Conservation (phyloP, 441 rosid genomes). For the Adansonia madagascariensis region DNA sequence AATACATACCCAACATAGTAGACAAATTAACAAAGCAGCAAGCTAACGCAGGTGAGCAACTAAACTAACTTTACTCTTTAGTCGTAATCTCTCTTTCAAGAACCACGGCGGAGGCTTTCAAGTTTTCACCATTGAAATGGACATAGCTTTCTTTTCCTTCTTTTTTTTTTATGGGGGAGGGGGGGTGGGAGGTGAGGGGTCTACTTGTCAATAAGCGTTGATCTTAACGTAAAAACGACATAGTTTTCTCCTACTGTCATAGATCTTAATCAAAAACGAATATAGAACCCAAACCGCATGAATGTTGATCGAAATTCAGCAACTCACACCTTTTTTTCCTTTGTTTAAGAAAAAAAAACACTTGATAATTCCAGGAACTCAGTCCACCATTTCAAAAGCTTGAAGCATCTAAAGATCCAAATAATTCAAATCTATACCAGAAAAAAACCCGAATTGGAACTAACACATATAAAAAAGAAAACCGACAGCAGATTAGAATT, state of each 20-base stretch:
- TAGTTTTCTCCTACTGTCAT: background rate
- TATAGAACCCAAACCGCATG: constrained; percentile 13
- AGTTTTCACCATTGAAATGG: constrained; percentile 6
- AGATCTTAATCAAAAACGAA: constrained; percentile 19
- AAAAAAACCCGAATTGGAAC: constrained; percentile 2
- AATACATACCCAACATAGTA: background rate
- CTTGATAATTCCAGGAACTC: background rate
- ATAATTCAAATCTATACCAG: background rate
- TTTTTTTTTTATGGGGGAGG: background rate
- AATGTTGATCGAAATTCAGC: constrained; percentile 1
- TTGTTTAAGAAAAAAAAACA: background rate
- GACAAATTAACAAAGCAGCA: background rate
- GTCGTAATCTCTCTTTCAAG: background rate
- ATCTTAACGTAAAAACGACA: background rate
- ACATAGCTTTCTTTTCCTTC: no score
- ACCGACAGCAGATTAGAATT: background rate
- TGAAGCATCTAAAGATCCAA: background rate
- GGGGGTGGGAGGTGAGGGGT: no score
- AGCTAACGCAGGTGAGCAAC: constrained; percentile 10
- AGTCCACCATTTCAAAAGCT: background rate
- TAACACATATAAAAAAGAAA: constrained; percentile 4
- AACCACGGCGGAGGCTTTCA: background rate
- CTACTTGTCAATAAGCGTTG: background rate
- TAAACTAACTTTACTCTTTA: background rate
- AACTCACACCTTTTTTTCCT: background rate